Base-by-base conservation (phyloP, 176 grass and related monocot genomes). In the Lolium rigidum region DNA sequence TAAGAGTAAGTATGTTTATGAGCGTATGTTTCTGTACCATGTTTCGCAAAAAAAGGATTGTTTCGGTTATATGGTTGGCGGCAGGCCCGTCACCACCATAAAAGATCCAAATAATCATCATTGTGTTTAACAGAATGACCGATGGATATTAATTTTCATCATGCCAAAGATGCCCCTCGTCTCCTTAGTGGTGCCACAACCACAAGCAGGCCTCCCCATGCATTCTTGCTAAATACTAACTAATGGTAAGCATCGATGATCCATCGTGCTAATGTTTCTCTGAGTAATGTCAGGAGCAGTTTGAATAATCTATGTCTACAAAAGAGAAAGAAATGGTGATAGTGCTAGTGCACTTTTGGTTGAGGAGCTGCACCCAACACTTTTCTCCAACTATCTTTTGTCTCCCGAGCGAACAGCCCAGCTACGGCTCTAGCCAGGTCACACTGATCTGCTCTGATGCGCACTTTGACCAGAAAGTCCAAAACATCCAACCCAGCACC, bases 381-480 rank as follows among this genome's bases (percentile, higher is more conserved):
- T 83, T 83, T 57, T 68, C 12, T 24, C 80, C 80, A 90, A 79
- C 84, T 80, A 78, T 73, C 20, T 70, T 63, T 86, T 82, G 70
- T 77, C 25, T n/a, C 72, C 83, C 15, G 52, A 82, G 72, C 52
- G 9, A 86, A 70, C 41, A 76, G 2, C 74, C 56, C 80, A 13
- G 49, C 67, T 57, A 81, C 56, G 75, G 14, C 39, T 50, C 80
- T 59, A 61, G 54, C 54, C 54, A 56, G 43, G 59, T 41, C 83
- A 58, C 56, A 76, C 59, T 48, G 60, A 86, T 86, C 18, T 81
- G 61, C 61, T 79, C 37, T 17, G 61, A 70, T 78, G 16, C 72
- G 78, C 72, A 63, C 31, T 86, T 78, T 86, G 79, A 90, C 83
- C 83, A 15, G 83, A 78, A 90, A 82, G 59, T 50, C 10, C 76